Evolutionary conservation across 2,329 filamentous ascomycete species (phyloP), one percentile per base, ranked within the genome.

Genomic region (Calonectria pteridis): DNA sequence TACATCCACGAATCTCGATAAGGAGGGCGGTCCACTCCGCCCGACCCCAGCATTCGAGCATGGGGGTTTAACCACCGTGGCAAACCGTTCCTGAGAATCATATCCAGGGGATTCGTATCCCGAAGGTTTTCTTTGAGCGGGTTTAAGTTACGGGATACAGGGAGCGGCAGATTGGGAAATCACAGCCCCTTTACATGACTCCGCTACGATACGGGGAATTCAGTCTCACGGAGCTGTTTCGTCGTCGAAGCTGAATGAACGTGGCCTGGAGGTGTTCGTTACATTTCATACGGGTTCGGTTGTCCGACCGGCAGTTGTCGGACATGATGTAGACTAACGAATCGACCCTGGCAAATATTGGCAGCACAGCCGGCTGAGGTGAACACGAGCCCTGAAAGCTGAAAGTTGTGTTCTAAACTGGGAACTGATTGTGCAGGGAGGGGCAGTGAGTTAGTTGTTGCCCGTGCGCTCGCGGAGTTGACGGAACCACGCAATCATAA

Each of bases 1-100:
- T 62, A 62, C 55, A 62, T 62, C 66, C 67, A 71, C 66, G 67
- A 75, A 75, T 73, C 69, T 69, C 75, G 73, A 76, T 73, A 73
- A 74, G 67, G 73, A 62, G 73, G 64, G 71, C 49, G 73, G 64
- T 68, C 72, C 72, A 76, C 73, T 69, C 53, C 43, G 58, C 50
- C 62, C 55, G 33, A 69, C 75, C 73, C 71, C 65, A 43, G 67
- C 69, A 66, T 49, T 28, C 26, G 23, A 35, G 65, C 69, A 74
- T 33, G 49, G 65, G 51, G 59, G 71, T 73, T 74, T 73, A 71
- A 58, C 71, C 67, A 62, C 67, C 31, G 71, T 75, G 64, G 71
- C 64, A 74, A 76, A 67, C 31, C 62, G 65, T 46, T 65, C 20
- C 64, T 62, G 33, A 62, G 55, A 49, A 29, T 65, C 50, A 40